A percentile compares a stretch with the other conserved stretches of the same genome.
Conservation (phyloP, 2,329 filamentous ascomycete genomes). For the Paramyrothecium sp. region DNA sequence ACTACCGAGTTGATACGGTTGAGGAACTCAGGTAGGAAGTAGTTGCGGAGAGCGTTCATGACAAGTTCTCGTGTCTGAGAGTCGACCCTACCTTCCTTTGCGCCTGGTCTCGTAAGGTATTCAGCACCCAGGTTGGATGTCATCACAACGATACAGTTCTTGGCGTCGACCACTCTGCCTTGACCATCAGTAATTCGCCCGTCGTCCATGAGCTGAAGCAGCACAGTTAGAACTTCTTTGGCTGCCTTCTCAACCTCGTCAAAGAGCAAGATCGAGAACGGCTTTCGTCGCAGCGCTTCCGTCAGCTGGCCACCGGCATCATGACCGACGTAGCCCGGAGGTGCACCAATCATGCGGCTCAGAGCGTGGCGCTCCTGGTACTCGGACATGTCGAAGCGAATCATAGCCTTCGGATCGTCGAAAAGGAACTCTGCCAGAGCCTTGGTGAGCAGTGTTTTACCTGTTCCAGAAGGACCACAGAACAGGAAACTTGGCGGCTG, state of each 20-base stretch:
- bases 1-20: slow-evolving; percentile 96
- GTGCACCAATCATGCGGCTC: slow-evolving; percentile 96
- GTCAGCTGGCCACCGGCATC: slow-evolving; percentile 95
- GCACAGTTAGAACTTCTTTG: slow-evolving; percentile 93
- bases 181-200: slow-evolving; percentile 98
- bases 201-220: slow-evolving; percentile 99
- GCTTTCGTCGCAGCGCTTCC: slow-evolving; percentile 87
- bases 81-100: slow-evolving; percentile 82
- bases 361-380: slow-evolving; percentile 97
- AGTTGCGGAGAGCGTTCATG: slow-evolving; percentile 86
- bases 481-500: slow-evolving; percentile 98
- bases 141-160: slow-evolving; percentile 99
- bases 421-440: slow-evolving; percentile 97
- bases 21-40: slow-evolving; percentile 97
- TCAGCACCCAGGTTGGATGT: slow-evolving; percentile 97
- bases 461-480: slow-evolving; percentile 96
- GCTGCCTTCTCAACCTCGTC: slow-evolving; percentile 99
- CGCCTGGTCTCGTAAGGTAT: slow-evolving; percentile 77
- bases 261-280: slow-evolving; percentile 96
- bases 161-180: slow-evolving; percentile 89
- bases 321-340: slow-evolving; percentile 94
- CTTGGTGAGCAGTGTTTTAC: slow-evolving; percentile 96
- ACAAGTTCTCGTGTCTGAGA: slow-evolving; percentile 82
- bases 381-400: slow-evolving; percentile 99
- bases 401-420: slow-evolving; percentile 96